Percentiles rank a stretch among this genome's conserved stretches.
phyloP scores from a whole-genome alignment of 257 asterid species.

The Solanum gandarillasii region DNA sequence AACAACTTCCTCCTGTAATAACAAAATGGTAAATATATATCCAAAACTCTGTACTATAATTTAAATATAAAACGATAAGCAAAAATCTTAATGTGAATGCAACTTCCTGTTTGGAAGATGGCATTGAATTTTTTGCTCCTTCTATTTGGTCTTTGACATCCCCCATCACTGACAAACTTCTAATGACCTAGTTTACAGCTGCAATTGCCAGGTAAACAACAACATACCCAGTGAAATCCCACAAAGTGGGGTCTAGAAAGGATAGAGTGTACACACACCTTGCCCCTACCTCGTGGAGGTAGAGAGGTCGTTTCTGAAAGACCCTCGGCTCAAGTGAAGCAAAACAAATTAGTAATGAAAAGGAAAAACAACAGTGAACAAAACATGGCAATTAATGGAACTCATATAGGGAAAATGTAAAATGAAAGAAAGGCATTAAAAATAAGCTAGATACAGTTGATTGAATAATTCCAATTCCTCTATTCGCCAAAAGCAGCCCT shows the following conservation, averaged over 20 bases:
- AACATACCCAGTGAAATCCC: background rate
- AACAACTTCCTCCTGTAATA: conserved; percentile 52
- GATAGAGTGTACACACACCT: background rate
- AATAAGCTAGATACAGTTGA: background rate
- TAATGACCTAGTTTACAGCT: background rate
- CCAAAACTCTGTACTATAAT: background rate
- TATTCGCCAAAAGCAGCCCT: background rate
- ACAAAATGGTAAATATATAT: background rate
- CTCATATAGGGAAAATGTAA: background rate
- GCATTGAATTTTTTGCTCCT: conserved; percentile 40
- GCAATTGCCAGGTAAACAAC: background rate
- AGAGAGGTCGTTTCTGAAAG: background rate
- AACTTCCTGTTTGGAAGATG: conserved; percentile 60
- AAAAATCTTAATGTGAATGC: conserved; percentile 7
- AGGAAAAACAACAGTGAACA: background rate
- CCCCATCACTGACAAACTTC: conserved; percentile 13
- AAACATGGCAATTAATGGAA: background rate
- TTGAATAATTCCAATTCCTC: background rate
- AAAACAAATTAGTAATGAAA: background rate
- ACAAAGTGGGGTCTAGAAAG: background rate
- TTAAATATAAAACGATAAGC: background rate
- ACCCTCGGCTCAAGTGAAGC: background rate
- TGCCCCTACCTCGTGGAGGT: background rate
- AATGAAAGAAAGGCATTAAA: background rate
- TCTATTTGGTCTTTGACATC: conserved; percentile 52